Base-by-base conservation (phyloP, 2,329 filamentous ascomycete genomes). In the Graphilbum fragrans region DNA sequence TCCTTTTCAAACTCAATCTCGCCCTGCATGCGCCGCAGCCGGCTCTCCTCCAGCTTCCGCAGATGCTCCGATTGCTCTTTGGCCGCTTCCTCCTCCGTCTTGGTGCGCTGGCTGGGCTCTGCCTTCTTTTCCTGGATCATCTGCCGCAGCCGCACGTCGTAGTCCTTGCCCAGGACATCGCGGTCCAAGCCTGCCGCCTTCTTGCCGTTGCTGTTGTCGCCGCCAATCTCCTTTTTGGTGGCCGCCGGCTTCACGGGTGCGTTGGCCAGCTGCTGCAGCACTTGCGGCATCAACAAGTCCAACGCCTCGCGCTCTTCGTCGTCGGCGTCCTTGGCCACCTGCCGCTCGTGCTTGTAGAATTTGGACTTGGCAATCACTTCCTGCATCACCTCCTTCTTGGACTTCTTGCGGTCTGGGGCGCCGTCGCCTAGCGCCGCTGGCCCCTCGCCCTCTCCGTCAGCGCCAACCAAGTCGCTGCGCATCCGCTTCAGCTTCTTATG, bases 351-450 rank as follows among this genome's bases (percentile, higher is more conserved):
- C 63, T 94, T 96, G 71, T 95, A 75, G 47, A 85, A 70, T 58
- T 98, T 98, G 1, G 90, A 96, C 62, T 98, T 98, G 46, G 88
- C 86, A 50, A 98, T 95, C 46, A 98, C 73, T 60, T 98, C 93
- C 54, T 94, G 83, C 86, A 96, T 95, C 38, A 98, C 85, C 60
- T 98, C 92, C 41, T 92, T 84, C 63, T 95, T 96, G 3, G 81
- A 81, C 66, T 95, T 98, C 61, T 94, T 95, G 45, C 82, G 74
- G 52, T 90, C 82, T 0, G 86, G 87, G 47, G 80, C 65, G 18
- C 69, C 69, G 29, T 69, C 68, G 6, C 66, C 67, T 16, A 12
- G 8, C 12, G 25, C 12, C 29, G 29, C 29, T n/a, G n/a, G n/a
- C 4, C 63, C 65, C 3, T 66, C 69, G n/a, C 62, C 65, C 6